Evolutionary conservation across 306 rosid genomes (phyloP).

Genomic region (Albizia julibrissin): DNA sequence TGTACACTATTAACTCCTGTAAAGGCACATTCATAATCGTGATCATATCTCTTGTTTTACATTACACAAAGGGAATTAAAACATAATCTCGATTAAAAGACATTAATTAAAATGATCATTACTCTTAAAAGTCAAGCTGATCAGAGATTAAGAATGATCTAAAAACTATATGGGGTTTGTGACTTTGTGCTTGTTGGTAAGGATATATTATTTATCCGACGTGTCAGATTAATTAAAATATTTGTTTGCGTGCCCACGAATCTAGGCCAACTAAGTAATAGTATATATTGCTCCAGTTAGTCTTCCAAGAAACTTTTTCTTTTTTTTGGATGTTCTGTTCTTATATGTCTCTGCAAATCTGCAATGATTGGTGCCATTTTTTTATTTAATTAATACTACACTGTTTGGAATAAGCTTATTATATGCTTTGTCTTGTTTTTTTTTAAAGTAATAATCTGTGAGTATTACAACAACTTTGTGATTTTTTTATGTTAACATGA

Average conservation of each 20-base stretch:
- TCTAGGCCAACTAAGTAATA: background rate
- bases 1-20: background rate
- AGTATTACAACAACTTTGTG: background rate
- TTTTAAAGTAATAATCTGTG: background rate
- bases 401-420: background rate
- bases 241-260: slow-evolving; percentile 18
- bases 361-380: background rate
- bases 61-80: background rate
- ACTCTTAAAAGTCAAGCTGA: background rate
- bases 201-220: background rate
- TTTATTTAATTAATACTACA: background rate
- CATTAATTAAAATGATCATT: background rate
- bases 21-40: background rate
- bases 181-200: background rate
- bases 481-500: background rate
- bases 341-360: no score
- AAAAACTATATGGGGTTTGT: background rate
- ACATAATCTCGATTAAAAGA: background rate
- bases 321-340: background rate
- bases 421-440: background rate
- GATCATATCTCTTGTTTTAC: background rate
- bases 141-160: background rate
- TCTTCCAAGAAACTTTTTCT: slow-evolving; percentile 28
- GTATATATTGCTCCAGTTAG: background rate
- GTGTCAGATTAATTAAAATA: slow-evolving; percentile 2